A percentile compares a stretch with the other conserved stretches of the same genome.
phyloP scores from a whole-genome alignment of 164 flowering plant genomes.

The Buxus sempervirens region DNA sequence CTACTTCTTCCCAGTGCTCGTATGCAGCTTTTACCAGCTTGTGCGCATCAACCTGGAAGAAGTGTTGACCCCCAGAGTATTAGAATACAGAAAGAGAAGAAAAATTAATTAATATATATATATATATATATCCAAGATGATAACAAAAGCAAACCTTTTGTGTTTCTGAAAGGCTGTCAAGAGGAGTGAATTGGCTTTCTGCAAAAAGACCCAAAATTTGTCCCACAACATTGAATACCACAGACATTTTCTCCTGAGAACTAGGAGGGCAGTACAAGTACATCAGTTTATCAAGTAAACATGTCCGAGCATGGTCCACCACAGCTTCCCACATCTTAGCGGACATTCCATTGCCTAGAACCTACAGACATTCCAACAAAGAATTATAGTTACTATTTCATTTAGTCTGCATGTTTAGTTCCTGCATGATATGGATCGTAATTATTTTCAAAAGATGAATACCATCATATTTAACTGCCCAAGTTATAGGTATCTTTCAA shows the following conservation, averaged over 20 bases:
- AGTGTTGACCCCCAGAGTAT: slow-evolving; percentile 3
- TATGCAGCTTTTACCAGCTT: slow-evolving; percentile 51
- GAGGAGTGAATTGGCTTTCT: slow-evolving; percentile 39
- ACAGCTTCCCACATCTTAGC: slow-evolving; percentile 76
- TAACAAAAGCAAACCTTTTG: slow-evolving; percentile 46
- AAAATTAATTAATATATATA: too few species aligned
- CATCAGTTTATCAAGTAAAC: slow-evolving; percentile 42
- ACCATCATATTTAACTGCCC: neutral
- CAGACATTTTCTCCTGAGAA: slow-evolving; percentile 41
- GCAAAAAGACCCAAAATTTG: slow-evolving; percentile 50
- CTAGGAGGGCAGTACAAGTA: slow-evolving; percentile 40
- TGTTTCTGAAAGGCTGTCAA: slow-evolving; percentile 51
- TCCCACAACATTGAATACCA: slow-evolving; percentile 68
- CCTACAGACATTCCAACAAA: slow-evolving; percentile 32
- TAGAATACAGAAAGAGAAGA: slow-evolving; percentile 1
- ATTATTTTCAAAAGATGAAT: neutral
- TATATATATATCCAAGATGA: neutral
- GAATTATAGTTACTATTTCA: neutral
- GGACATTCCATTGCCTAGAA: slow-evolving; percentile 75
- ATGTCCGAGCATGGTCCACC: slow-evolving; percentile 72
- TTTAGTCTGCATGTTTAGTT: neutral
- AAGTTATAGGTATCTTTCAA: too few species aligned
- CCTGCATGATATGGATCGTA: neutral
- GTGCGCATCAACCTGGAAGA: slow-evolving; percentile 46
- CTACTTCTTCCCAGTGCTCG: slow-evolving; percentile 51